Evolutionary conservation across 805 yeast genomes (phyloP).

Genomic region (Pichia deserticola): DNA sequence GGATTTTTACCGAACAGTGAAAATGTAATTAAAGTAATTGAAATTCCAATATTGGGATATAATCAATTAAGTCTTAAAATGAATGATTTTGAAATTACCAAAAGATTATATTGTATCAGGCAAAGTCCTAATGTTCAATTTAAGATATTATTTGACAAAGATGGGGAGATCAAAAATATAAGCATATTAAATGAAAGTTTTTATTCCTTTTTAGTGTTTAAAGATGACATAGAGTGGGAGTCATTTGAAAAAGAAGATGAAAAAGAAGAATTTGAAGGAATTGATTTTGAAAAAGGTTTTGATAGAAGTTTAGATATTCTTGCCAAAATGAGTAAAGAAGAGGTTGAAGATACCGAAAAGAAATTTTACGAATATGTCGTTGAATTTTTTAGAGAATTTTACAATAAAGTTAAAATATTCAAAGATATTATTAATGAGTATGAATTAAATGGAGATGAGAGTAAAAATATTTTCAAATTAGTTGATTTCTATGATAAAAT

Average conservation of each 20-base stretch:
- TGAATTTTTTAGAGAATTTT: conserved; percentile 8
- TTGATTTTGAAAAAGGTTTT: conserved; percentile 4
- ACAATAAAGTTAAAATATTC: conserved; percentile 10
- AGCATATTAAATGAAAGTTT: conserved; percentile 26
- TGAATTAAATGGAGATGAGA: conserved; percentile 14
- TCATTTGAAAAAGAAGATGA: conserved; percentile 16
- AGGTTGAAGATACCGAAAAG: conserved; percentile 11
- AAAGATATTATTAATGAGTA: conserved; percentile 12
- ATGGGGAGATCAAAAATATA: conserved; percentile 14
- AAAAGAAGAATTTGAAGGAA: not conserved
- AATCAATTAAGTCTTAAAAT: not conserved
- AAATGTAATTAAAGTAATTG: conserved; percentile 21
- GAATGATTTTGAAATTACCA: conserved; percentile 9
- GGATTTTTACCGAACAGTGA: conserved; percentile 38
- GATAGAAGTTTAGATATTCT: conserved; percentile 13
- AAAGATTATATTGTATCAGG: conserved; percentile 25
- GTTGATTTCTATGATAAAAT: conserved; percentile 14
- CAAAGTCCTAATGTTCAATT: conserved; percentile 36
- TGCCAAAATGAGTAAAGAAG: conserved; percentile 9
- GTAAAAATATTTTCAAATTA: conserved; percentile 13
- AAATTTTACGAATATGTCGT: conserved; percentile 12
- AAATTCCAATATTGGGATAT: conserved; percentile 31
- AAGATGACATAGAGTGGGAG: conserved; percentile 18
- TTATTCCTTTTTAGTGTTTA: conserved; percentile 28
- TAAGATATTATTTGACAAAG: conserved; percentile 20